Base-by-base conservation (phyloP, 2,329 filamentous ascomycete species). In the Emergomyces africanus region DNA sequence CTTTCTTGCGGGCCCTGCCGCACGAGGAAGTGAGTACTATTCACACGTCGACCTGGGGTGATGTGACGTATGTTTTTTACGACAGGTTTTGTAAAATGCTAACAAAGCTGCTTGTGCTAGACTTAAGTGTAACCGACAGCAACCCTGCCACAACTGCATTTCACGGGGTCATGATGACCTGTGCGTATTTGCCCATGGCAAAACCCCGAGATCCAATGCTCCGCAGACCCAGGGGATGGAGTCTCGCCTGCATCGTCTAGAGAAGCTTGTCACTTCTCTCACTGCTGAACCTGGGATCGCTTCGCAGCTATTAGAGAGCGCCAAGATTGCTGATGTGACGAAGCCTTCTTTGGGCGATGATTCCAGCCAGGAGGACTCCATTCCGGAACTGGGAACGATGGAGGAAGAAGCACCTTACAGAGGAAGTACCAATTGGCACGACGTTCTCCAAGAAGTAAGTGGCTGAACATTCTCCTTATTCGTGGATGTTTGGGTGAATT, bases 351-450 rank as follows among this genome's bases (percentile, higher is more conserved):
- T 12, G 28, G 33, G 9, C 46, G 30, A 54, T 54, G 51, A 54
- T 23, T 39, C n/a, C 5, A 39, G 51, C n/a, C 51, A 54, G n/a
- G 33, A 54, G 10, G 14, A 4, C n/a, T 9, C 33, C 5, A 57
- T 30, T 30, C 23, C 23, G 14, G 55, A 50, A 14, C 30, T 37
- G 35, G 57, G 55, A 18, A 57, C 42, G 20, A 57, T 70, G 57
- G 58, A 65, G 39, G 64, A 63, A 59, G 65, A 66, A 59, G 55
- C 62, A 50, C 67, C 63, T 59, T 70, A 70, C 65, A 66, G 69
- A 59, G 58, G 64, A 55, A 69, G 67, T 61, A 59, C 60, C 53
- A 68, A 68, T 64, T 70, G 68, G 68, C 66, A 63, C 23, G 66
- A 67, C 20, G 64, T 70, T 62, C 66, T 70, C 60, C 60, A 57